Evolutionary conservation across 2,329 filamentous ascomycete species (phyloP).

Genomic region (Drechslera avenae): DNA sequence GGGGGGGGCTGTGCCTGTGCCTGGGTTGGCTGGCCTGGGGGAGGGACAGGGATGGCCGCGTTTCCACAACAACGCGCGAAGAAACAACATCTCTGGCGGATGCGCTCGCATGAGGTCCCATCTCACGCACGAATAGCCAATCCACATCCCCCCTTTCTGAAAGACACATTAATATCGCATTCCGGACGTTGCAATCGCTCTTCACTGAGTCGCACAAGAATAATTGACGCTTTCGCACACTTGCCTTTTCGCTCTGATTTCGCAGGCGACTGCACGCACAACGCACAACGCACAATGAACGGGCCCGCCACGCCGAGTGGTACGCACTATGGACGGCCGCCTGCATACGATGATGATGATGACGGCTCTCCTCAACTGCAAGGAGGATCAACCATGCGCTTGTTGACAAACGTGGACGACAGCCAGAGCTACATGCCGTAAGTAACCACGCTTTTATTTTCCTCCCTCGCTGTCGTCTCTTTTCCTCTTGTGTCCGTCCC

Average conservation of each 20-base stretch:
- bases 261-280: conserved; percentile 2
- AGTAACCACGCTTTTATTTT: conserved; percentile 45
- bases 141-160: conserved; percentile 16
- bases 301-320: conserved; percentile 41
- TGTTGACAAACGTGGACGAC: conserved; percentile 55
- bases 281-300: conserved; percentile 33
- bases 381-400: conserved; percentile 55
- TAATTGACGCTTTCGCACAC: conserved; percentile 1
- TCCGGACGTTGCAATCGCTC: conserved; percentile 17
- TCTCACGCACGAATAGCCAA: conserved; percentile 5
- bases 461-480: conserved; percentile 26
- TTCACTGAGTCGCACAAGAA: conserved; percentile 4
- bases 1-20: conserved; percentile 7
- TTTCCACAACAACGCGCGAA: conserved; percentile 18
- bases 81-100: conserved; percentile 16
- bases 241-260: conserved; percentile 1
- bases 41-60: background rate
- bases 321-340: conserved; percentile 49
- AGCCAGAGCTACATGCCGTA: conserved; percentile 50
- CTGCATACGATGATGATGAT: conserved; percentile 55
- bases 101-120: conserved; percentile 4
- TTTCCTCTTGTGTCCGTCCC: conserved; percentile 25
- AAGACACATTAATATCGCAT: conserved; percentile 25
- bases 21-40: conserved; percentile 5
- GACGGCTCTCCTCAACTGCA: conserved; percentile 43